These are phyloP conservation scores for Typha latifolia DNA, from an alignment of 176 grass and related monocot species.

Conservation along the genomic window DNA sequence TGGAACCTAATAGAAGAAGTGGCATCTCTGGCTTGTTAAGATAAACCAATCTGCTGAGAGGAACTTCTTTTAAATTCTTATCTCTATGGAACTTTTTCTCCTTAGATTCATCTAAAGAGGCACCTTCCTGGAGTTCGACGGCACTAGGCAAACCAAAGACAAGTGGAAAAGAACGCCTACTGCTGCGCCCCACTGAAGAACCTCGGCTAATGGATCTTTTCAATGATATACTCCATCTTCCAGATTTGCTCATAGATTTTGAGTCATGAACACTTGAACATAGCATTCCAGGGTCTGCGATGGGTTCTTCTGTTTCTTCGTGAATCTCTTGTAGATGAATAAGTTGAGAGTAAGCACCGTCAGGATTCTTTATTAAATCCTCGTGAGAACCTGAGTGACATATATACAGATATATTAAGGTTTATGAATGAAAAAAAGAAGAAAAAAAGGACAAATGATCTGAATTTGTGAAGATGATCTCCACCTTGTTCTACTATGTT, in stretches of 20 bases:
- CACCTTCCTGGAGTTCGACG: slow-evolving; percentile 26
- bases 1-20: slow-evolving; percentile 47
- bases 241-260: slow-evolving; percentile 20
- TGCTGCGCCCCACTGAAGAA: slow-evolving; percentile 37
- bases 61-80: slow-evolving; percentile 39
- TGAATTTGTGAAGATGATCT: not conserved
- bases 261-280: slow-evolving; percentile 10
- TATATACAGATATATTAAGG: not conserved
- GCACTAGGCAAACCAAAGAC: slow-evolving; percentile 22
- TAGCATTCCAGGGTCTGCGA: slow-evolving; percentile 5
- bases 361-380: slow-evolving; percentile 48
- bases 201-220: slow-evolving; percentile 42
- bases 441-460: not conserved
- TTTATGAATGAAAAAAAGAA: not conserved
- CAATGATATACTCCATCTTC: slow-evolving; percentile 47
- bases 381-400: slow-evolving; percentile 45
- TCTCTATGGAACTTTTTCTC: slow-evolving; percentile 15
- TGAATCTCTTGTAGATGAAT: slow-evolving; percentile 52
- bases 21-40: slow-evolving; percentile 81
- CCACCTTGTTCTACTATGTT: slow-evolving; percentile 87
- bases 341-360: slow-evolving; percentile 78
- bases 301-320: slow-evolving; percentile 26
- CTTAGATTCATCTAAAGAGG: slow-evolving; percentile 8
- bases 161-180: slow-evolving; percentile 29
- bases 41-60: slow-evolving; percentile 41